Percentiles rank a stretch among this genome's conserved stretches.
Conservation (phyloP, 345 rosid species). For the Tarenaya hassleriana region DNA sequence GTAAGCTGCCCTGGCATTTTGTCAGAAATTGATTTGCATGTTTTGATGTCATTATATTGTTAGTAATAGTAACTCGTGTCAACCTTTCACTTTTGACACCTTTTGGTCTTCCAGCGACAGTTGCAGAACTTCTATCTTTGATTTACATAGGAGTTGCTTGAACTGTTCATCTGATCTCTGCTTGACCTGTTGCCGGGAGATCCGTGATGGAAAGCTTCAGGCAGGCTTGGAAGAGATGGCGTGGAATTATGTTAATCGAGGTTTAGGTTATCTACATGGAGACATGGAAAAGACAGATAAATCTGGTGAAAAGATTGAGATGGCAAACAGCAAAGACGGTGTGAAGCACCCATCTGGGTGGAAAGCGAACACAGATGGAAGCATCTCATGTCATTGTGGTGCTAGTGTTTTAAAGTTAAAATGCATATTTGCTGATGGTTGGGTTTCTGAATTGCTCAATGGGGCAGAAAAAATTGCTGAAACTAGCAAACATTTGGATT, state of each 20-base stretch:
- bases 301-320: background rate
- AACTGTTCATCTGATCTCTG: constrained; percentile 49
- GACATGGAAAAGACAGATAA: constrained; percentile 12
- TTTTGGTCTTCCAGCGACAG: constrained; percentile 35
- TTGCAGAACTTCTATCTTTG: constrained; percentile 56
- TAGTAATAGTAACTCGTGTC: background rate
- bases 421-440: constrained; percentile 32
- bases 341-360: constrained; percentile 27
- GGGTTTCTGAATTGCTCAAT: constrained; percentile 35
- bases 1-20: constrained; percentile 26
- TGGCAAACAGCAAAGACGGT: constrained; percentile 11
- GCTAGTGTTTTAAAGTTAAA: constrained; percentile 32
- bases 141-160: constrained; percentile 48
- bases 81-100: background rate
- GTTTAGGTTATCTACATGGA: constrained; percentile 42
- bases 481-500: constrained; percentile 6
- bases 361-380: constrained; percentile 49
- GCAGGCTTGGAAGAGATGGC: constrained; percentile 31
- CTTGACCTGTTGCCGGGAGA: constrained; percentile 50
- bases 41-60: background rate
- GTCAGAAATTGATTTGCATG: background rate
- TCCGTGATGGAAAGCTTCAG: constrained; percentile 41
- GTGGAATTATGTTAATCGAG: constrained; percentile 21
- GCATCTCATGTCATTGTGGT: constrained; percentile 55
- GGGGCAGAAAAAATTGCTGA: constrained; percentile 32